These are phyloP conservation scores for Limtongozyma cylindracea DNA, from an alignment of 805 yeast species.

Conservation along the genomic window DNA sequence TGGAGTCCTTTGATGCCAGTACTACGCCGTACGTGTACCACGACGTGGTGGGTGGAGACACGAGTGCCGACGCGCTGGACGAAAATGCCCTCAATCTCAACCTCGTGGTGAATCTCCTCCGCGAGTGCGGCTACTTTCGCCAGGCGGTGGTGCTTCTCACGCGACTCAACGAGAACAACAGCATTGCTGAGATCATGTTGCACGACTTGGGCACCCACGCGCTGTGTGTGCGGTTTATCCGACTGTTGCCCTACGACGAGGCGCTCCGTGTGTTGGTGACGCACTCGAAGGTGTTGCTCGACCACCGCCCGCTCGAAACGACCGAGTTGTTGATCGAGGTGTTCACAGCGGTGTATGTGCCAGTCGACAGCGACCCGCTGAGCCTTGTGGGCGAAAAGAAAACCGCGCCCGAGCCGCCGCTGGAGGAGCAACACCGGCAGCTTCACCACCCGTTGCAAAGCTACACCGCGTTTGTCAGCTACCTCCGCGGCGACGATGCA, in stretches of 20 bases:
- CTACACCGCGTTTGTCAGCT: slow-evolving; percentile 3
- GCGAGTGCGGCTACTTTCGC: slow-evolving; percentile 40
- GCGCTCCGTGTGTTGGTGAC: slow-evolving; percentile 44
- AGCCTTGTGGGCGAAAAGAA: no score
- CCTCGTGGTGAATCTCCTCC: slow-evolving; percentile 38
- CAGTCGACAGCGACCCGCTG: slow-evolving; percentile 4
- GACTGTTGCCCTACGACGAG: slow-evolving; percentile 50
- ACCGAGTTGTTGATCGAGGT: slow-evolving; percentile 65
- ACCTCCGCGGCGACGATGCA: slow-evolving; percentile 1
- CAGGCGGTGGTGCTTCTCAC: slow-evolving; percentile 50
- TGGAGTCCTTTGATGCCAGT: slow-evolving; percentile 12
- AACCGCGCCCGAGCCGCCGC: no score
- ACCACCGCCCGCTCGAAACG: slow-evolving; percentile 50
- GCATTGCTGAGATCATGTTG: slow-evolving; percentile 53
- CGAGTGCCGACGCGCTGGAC: slow-evolving; percentile 1
- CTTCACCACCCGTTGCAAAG: no score
- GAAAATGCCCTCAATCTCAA: slow-evolving; percentile 10
- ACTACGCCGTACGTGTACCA: neutral
- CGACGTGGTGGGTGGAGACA: no score
- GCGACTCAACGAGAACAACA: slow-evolving; percentile 44
- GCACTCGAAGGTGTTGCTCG: slow-evolving; percentile 38
- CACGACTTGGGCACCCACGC: slow-evolving; percentile 35
- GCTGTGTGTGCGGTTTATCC: slow-evolving; percentile 37
- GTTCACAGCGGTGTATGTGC: slow-evolving; percentile 64
- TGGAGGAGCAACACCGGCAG: no score